Base-by-base conservation (phyloP, 2,329 filamentous ascomycete genomes). In the Aaosphaeria pasadenensis region DNA sequence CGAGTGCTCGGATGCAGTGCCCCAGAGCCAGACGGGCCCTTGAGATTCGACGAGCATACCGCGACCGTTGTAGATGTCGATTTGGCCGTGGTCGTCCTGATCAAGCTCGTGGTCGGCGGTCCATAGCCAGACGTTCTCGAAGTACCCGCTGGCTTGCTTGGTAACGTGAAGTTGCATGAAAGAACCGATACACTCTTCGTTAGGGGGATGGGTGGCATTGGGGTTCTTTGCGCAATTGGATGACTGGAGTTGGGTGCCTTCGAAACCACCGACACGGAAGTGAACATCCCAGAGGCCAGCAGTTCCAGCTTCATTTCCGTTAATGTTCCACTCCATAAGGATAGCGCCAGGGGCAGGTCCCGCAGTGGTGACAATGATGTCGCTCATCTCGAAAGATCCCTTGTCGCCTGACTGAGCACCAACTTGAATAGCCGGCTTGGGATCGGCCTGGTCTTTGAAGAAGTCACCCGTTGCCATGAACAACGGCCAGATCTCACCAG, bases 281-380 rank as follows among this genome's bases (percentile, higher is more conserved):
- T 99, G 94, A n/a, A 91, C 86, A 63, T 99, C 94, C 89, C 91
- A 99, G 72, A 96, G 85, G 53, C 84, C 92, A 17, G 85, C 85
- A 1, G 84, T 81, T 42, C 89, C 90, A 49, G 85, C 79, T 71
- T 77, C 57, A 4, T 79, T 68, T 33, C 84, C 86, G 39, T 83
- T 83, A 39, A 96, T 77, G 72, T 96, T 96, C 88, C 90, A 96
- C 70, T 96, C 82, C 74, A 96, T 84, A 66, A 96, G 81, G 63
- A 96, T 89, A 13, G 91, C 92, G 56, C 92, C 92, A 0, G 91
- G 87, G 53, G 89, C 86, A 3, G 91, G 77, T 4, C 92, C 92
- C 57, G 84, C 81, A 30, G 91, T 96, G 71, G 89, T 83, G 59
- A 97, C 87, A 60, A 96, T 85, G 51, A 95, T 73, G 64, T 96